Evolutionary conservation across 345 rosid genomes (phyloP), one percentile per base, ranked within the genome.

Genomic region (Orychophragmus violaceus): DNA sequence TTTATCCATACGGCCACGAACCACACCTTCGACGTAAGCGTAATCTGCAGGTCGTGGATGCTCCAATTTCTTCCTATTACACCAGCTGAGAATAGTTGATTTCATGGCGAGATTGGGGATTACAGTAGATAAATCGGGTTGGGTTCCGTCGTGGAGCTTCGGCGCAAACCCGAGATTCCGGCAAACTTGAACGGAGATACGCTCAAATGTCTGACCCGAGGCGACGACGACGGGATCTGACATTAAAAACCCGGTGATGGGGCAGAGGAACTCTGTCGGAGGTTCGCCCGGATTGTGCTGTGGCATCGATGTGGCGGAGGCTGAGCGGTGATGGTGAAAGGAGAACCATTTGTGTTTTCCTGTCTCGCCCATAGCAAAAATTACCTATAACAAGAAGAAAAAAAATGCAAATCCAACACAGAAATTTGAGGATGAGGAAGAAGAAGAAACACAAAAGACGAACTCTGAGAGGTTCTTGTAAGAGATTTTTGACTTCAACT

Each of bases 161-260:
- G 91, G 96, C 2, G 63, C 58, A 36, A 79, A 85, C 21, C 82
- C 75, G 5, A 87, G 75, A 18, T 83, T 74, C 18, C 72, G 76
- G 53, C 98, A 91, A 56, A 84, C 90, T 32, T 87, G 81, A 32
- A 91, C 87, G 49, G 85, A 80, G 57, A 77, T 61, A 11, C 95
- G 82, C 42, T 91, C 98, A 24, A 85, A 91, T 21, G 95, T 82
- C 33, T 91, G 98, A 14, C 98, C 98, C 0, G 98, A 80, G 21
- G 91, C 77, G 30, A 91, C 87, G 22, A 91, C 85, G 2, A 88
- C 96, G 0, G 98, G 98, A 69, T 91, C 94, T 46, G 76, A 72
- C 96, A 91, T 89, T 3, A 91, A 59, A 4, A 76, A 75, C 0
- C 81, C 87, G 11, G 89, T 77, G 39, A 91, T 48, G 0, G 96